These are phyloP conservation scores for Arthrobotrys entomopaga DNA, from an alignment of 2,329 filamentous ascomycete species.

Conservation along the genomic window DNA sequence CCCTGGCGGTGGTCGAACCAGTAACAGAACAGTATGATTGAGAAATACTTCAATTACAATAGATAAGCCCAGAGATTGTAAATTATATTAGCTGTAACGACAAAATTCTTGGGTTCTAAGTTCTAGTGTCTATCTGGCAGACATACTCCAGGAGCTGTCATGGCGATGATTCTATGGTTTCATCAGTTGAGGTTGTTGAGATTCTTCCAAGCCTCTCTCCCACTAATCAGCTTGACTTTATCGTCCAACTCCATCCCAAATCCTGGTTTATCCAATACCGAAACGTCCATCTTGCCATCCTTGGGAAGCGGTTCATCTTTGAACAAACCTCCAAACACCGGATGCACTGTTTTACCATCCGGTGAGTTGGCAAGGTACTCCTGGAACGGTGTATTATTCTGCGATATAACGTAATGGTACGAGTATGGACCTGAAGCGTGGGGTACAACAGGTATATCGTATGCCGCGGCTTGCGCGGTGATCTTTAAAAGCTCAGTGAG, in stretches of 20 bases:
- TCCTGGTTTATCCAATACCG: conserved; percentile 84
- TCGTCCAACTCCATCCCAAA: conserved; percentile 91
- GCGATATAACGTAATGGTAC: conserved; percentile 94
- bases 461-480: conserved; percentile 86
- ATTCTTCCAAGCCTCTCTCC: conserved; percentile 75
- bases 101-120: too few species aligned
- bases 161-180: too few species aligned
- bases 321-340: conserved; percentile 92
- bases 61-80: too few species aligned
- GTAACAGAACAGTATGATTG: too few species aligned
- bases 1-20: too few species aligned
- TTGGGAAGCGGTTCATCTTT: conserved; percentile 87
- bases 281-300: conserved; percentile 81
- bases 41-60: too few species aligned
- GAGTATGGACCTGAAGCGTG: conserved; percentile 93
- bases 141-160: too few species aligned
- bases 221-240: conserved; percentile 79
- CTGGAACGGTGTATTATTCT: conserved; percentile 92
- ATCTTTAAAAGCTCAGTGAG: conserved; percentile 92
- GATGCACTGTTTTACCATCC: conserved; percentile 86
- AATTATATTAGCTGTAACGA: too few species aligned
- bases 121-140: too few species aligned
- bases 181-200: background rate
- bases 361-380: conserved; percentile 94
- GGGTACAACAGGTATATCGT: conserved; percentile 94